Conservation (phyloP, 2,329 filamentous ascomycete genomes). For the Sporothrix phasma region DNA sequence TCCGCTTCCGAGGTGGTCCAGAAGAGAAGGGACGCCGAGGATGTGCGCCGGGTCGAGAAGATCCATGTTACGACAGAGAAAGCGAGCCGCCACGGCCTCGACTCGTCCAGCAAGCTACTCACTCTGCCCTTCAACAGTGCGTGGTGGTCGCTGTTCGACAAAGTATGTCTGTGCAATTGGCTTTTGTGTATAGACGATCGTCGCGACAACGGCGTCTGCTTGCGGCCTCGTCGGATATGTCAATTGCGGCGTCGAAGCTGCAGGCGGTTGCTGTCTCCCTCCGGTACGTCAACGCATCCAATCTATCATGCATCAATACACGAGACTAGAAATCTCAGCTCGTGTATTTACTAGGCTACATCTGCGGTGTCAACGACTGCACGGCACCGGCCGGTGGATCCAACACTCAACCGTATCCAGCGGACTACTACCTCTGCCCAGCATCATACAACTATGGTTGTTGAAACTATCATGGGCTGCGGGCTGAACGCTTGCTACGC, state of each 20-base stretch:
- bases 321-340: neutral
- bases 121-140: slow-evolving; percentile 30
- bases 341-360: slow-evolving; percentile 25
- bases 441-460: slow-evolving; percentile 43
- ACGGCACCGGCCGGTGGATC: slow-evolving; percentile 34
- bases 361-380: slow-evolving; percentile 35
- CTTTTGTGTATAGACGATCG: slow-evolving; percentile 37
- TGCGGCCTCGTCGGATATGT: slow-evolving; percentile 30
- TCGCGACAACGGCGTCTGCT: slow-evolving; percentile 32
- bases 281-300: neutral
- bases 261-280: slow-evolving; percentile 28
- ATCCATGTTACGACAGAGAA: slow-evolving; percentile 18
- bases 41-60: slow-evolving; percentile 17
- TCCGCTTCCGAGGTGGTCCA: neutral
- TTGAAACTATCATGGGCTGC: slow-evolving; percentile 41
- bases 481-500: slow-evolving; percentile 38
- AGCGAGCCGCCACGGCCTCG: slow-evolving; percentile 1
- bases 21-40: slow-evolving; percentile 7
- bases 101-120: slow-evolving; percentile 20
- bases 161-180: slow-evolving; percentile 38
- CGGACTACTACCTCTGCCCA: slow-evolving; percentile 39
- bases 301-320: neutral
- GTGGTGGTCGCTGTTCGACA: slow-evolving; percentile 39
- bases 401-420: slow-evolving; percentile 33
- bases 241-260: slow-evolving; percentile 30